Evolutionary conservation across 345 rosid genomes (phyloP).

Genomic region (Boechera retrofracta): DNA sequence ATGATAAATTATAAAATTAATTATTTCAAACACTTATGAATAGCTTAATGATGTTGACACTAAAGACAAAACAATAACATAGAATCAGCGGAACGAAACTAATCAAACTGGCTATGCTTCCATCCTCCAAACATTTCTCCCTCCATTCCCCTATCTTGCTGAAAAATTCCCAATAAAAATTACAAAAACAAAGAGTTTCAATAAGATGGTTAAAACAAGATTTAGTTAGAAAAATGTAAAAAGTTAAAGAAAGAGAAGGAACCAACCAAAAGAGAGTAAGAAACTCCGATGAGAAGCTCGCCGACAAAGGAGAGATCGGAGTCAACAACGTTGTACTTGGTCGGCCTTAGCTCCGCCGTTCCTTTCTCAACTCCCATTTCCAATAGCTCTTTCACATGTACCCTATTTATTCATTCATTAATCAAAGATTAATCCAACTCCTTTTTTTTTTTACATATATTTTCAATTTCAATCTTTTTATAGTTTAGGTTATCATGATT

Average conservation of each 20-base stretch:
- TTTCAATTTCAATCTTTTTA: too few species aligned
- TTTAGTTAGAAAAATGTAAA: not conserved
- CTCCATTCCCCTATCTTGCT: constrained; percentile 46
- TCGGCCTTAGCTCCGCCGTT: constrained; percentile 59
- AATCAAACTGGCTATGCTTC: constrained; percentile 57
- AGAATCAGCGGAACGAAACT: constrained; percentile 6
- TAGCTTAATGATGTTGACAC: constrained; percentile 33
- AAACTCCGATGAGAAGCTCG: constrained; percentile 72
- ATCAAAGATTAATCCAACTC: not conserved
- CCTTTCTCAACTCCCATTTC: constrained; percentile 82
- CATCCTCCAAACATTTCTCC: constrained; percentile 75
- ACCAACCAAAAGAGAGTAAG: constrained; percentile 47
- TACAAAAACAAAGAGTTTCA: not conserved
- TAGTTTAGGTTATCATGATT: not conserved
- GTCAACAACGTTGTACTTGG: constrained; percentile 59
- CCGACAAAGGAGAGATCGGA: constrained; percentile 60
- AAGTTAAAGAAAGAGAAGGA: not conserved
- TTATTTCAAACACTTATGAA: not conserved
- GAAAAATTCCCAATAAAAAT: constrained; percentile 15
- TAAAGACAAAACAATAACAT: constrained; percentile 13
- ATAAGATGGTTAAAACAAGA: not conserved
- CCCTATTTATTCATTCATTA: constrained; percentile 48
- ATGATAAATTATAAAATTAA: not conserved
- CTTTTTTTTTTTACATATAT: too few species aligned
- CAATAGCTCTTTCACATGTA: constrained; percentile 75